Percentiles rank a stretch among this genome's conserved stretches.
phyloP scores from a whole-genome alignment of 2,329 filamentous ascomycete species.

The Pseudogymnoascus sp. region DNA sequence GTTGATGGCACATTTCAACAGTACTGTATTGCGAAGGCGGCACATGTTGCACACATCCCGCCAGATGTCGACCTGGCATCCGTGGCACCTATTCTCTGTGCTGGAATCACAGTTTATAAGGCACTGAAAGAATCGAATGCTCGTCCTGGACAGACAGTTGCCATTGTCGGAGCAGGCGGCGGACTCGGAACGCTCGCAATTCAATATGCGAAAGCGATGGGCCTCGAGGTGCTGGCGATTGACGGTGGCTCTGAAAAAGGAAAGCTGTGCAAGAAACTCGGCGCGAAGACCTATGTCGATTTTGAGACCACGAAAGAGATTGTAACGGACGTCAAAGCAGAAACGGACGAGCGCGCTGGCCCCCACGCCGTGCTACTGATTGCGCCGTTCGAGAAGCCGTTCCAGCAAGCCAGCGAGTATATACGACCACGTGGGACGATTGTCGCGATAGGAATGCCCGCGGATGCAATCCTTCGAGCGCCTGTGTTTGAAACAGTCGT shows the following conservation, averaged over 20 bases:
- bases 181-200: conserved; percentile 71
- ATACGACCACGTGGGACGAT: conserved; percentile 75
- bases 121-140: conserved; percentile 78
- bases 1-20: conserved; percentile 92
- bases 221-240: conserved; percentile 70
- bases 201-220: conserved; percentile 91
- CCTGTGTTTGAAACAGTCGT: conserved; percentile 86
- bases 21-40: conserved; percentile 80
- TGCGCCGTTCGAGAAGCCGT: conserved; percentile 82
- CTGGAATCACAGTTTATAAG: conserved; percentile 84
- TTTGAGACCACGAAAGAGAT: conserved; percentile 69
- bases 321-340: conserved; percentile 74
- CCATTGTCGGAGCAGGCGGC: conserved; percentile 79
- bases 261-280: conserved; percentile 60
- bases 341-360: conserved; percentile 71
- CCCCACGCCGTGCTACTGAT: conserved; percentile 83
- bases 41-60: conserved; percentile 74
- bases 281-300: conserved; percentile 69
- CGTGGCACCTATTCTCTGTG: conserved; percentile 73
- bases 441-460: conserved; percentile 82
- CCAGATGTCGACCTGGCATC: conserved; percentile 69
- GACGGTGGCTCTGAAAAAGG: conserved; percentile 78
- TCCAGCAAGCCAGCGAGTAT: conserved; percentile 82
- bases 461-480: conserved; percentile 68
- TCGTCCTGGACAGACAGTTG: conserved; percentile 67